Evolutionary conservation across 257 asterid species (phyloP), one percentile per base, ranked within the genome.

Genomic region (Jaltomata sinuosa): DNA sequence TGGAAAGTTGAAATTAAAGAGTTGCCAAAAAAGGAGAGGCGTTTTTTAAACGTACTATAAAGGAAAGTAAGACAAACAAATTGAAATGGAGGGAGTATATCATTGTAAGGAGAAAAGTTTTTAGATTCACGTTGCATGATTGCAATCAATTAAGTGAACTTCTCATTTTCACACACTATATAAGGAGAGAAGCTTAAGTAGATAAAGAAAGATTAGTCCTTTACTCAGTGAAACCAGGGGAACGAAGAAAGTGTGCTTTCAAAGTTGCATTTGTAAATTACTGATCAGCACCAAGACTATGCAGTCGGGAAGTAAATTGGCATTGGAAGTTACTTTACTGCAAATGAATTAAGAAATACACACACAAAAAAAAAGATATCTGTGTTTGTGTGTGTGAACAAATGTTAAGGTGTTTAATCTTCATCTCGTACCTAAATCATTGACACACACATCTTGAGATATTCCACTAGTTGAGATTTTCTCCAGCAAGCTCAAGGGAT

Each of bases 371-470:
- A 0, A 64, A 1, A 67, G 5, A 65, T 32, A 29, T 8, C 3
- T 9, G 8, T 36, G 27, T 68, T 2, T 36, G 16, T 71, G 19
- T 40, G 3, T 18, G 0, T 69, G 79, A 69, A 11, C 79, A 45
- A 74, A 76, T 4, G 8, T 76, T 25, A 47, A 27, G 42, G 81
- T 76, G 61, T 2, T 25, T 47, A 36, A 49, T 83, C 36, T 14
- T 72, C 82, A 82, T 19, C 2, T 81, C 88, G 22, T 95, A 95
- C 98, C 97, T 49, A 94, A 91, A 87, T 95, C 99, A 87, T 95
- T 94, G 88, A 95, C 88, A 84, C 99, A 95, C 62, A 89, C 92
- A 40, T 94, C 98, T 89, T 95, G 98, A 83, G 99, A 91, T 86
- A 95, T 91, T 84, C 98, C 98, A 82, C 79, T 68, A 80, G 81